Evolutionary conservation across 768 basidiomycete species (phyloP), one percentile per base, ranked within the genome.

Genomic region (Mycena chlorophos): DNA sequence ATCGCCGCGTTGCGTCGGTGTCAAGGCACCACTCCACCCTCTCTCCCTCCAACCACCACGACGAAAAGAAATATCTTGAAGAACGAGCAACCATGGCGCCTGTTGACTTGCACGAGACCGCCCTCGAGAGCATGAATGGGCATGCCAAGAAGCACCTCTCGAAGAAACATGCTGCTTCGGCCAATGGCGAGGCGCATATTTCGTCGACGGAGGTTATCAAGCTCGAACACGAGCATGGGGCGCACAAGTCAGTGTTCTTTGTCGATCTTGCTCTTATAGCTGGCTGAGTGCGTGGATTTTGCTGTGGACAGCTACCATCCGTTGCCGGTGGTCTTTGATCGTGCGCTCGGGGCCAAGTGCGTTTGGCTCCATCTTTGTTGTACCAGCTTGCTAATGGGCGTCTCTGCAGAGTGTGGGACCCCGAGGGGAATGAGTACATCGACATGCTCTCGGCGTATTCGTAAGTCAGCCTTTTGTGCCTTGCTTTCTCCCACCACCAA

Each of bases 381-480:
- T 49, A 48, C 40, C 57, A 62, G 60, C 57, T 67, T 58, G 50
- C 64, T 45, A 45, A 23, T 19, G 55, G 30, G 56, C 50, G 40
- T 56, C 14, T n/a, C 19, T 40, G 48, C 27, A 81, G 80, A 65
- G 92, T 94, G 69, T 96, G 91, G 90, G 95, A 97, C 68, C 90
- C 89, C 3, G 94, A 96, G 79, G 95, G 94, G 60, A 87, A 83
- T 49, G 89, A 94, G 68, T 99, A 97, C 74, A 94, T 98, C 59
- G 97, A 99, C 67, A 97, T 98, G 91, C 80, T 99, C 19, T 91
- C 92, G 42, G 97, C 97, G 26, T 98, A 98, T 75, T 95, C 92
- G 91, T 95, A 69, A 76, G 88, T 68, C 39, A 51, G 39, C 23
- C 46, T 64, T 17, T 30, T 47, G 16, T 58, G 40, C 23, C 46